Evolutionary conservation across 257 asterid genomes (phyloP).

Genomic region (Solanum etuberosum): DNA sequence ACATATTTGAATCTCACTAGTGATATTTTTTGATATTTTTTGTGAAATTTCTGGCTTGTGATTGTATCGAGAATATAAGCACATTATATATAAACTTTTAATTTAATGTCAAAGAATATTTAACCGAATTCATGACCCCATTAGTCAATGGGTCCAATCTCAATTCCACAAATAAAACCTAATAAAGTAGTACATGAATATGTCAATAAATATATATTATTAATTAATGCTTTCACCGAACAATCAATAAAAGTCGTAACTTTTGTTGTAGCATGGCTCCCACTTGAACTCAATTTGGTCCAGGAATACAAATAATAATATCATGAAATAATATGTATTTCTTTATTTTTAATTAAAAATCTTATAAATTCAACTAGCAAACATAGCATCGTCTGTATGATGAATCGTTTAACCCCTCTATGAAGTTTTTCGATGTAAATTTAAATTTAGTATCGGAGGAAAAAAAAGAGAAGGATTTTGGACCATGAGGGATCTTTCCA

Average conservation of each 20-base stretch:
- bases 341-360: not conserved
- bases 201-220: not conserved
- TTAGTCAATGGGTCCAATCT: not conserved
- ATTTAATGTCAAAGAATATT: not conserved
- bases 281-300: not conserved
- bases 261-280: constrained; percentile 11
- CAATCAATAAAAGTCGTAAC: not conserved
- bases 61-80: not conserved
- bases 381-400: accelerated
- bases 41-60: too few species aligned
- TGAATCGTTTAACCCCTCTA: not conserved
- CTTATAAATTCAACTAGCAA: accelerated
- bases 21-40: accelerated
- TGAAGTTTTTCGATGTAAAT: accelerated
- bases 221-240: not conserved
- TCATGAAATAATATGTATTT: not conserved
- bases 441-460: accelerated
- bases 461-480: not conserved
- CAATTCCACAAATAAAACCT: not conserved
- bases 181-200: not conserved
- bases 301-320: not conserved
- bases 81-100: not conserved
- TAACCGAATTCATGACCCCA: not conserved
- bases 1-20: too few species aligned
- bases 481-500: constrained; percentile 11